Evolutionary conservation across 192 early-diverging fungal genomes (phyloP).

Genomic region (Jimgerdemannia flammicorona): DNA sequence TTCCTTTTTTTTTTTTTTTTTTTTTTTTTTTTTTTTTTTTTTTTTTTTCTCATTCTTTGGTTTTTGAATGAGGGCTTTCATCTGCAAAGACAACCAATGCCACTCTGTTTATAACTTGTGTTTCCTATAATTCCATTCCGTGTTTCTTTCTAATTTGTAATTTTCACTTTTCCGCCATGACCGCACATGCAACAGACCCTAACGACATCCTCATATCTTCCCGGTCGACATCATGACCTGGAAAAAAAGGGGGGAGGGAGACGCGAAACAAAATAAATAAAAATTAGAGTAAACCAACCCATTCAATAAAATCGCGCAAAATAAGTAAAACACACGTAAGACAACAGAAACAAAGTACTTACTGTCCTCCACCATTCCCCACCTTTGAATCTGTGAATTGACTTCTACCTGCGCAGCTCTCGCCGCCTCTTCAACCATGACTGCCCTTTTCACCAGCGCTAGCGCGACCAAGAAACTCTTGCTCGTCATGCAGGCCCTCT

Average conservation of each 20-base stretch:
- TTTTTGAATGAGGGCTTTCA: too few relatives aligned
- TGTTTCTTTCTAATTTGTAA: too few relatives aligned
- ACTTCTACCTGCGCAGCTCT: conserved; percentile 82
- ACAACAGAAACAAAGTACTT: conserved; percentile 17
- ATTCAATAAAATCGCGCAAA: background rate
- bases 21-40: too few relatives aligned
- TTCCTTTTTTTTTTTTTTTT: too few relatives aligned
- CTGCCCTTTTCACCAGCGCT: conserved; percentile 72
- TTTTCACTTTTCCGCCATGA: background rate
- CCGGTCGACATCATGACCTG: conserved; percentile 68
- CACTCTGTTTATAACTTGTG: too few relatives aligned
- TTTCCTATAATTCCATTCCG: too few relatives aligned
- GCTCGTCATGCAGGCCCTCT: conserved; percentile 75
- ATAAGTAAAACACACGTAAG: conserved; percentile 2
- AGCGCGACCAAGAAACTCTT: conserved; percentile 92
- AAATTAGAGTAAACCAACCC: background rate
- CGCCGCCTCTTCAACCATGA: conserved; percentile 75
- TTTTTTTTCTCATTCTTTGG: too few relatives aligned
- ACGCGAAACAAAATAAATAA: background rate
- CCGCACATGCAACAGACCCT: conserved; percentile 55
- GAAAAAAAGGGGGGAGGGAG: background rate
- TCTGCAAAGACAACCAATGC: too few relatives aligned
- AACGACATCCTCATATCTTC: conserved; percentile 72
- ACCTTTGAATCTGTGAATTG: conserved; percentile 79
- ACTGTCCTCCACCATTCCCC: conserved; percentile 90